phyloP scores from a whole-genome alignment of 2,329 filamentous ascomycete genomes.

The Calonectria hongkongensis region DNA sequence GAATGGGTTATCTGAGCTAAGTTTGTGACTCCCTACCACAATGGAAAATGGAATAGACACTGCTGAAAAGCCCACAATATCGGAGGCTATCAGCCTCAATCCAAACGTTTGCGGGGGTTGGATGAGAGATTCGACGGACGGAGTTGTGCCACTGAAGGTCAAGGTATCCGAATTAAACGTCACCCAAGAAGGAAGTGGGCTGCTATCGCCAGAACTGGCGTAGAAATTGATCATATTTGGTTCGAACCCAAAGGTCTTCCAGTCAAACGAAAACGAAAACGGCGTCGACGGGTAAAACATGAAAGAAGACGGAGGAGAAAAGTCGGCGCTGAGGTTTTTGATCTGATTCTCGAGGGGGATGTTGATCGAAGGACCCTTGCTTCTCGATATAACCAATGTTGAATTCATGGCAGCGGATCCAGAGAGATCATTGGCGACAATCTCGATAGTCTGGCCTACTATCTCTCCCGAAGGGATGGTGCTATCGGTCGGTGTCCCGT shows the following conservation, averaged over 20 bases:
- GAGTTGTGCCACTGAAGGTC: constrained; percentile 82
- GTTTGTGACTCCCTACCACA: constrained; percentile 80
- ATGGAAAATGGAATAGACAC: constrained; percentile 81
- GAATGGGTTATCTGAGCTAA: constrained; percentile 77
- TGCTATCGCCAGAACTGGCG: constrained; percentile 83
- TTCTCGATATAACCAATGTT: constrained; percentile 81
- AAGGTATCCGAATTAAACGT: constrained; percentile 80
- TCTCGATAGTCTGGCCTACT: constrained; percentile 76
- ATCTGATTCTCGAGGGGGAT: constrained; percentile 77
- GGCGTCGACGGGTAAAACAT: constrained; percentile 71
- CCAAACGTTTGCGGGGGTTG: constrained; percentile 83
- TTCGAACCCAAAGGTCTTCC: constrained; percentile 78
- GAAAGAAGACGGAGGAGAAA: constrained; percentile 76
- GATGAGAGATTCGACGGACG: constrained; percentile 76
- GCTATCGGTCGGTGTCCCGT: constrained; percentile 78
- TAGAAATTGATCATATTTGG: constrained; percentile 80
- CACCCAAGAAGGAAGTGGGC: constrained; percentile 91
- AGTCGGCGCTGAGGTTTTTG: constrained; percentile 74
- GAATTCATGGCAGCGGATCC: constrained; percentile 79
- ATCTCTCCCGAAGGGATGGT: constrained; percentile 70
- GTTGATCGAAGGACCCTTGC: constrained; percentile 71
- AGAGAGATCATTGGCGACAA: constrained; percentile 81
- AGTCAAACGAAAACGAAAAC: constrained; percentile 73
- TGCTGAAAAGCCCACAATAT: constrained; percentile 85
- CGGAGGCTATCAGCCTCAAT: constrained; percentile 85